Evolutionary conservation across 441 rosid species (phyloP).

Genomic region (Bocquillonia castaneifolia): DNA sequence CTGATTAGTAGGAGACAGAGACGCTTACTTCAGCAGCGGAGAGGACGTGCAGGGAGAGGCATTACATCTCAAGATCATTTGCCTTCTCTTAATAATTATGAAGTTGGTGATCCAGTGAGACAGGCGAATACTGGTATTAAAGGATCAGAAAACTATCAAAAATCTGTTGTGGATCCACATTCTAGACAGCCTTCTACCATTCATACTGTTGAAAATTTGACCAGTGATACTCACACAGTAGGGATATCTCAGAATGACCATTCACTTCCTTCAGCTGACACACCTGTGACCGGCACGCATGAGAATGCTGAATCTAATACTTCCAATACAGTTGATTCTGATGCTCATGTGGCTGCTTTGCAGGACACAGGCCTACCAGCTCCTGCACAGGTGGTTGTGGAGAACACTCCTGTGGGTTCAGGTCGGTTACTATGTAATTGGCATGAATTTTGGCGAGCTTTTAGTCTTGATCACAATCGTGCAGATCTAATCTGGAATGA

Average conservation of each 20-base stretch:
- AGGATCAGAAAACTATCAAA: constrained; percentile 49
- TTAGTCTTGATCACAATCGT: constrained; percentile 98
- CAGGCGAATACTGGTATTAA: constrained; percentile 37
- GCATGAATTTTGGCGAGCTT: constrained; percentile 99
- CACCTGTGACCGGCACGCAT: constrained; percentile 34
- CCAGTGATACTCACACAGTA: constrained; percentile 36
- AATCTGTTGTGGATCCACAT: constrained; percentile 41
- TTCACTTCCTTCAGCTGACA: constrained; percentile 40
- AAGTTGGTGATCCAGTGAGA: constrained; percentile 51
- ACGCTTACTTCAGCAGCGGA: constrained; percentile 89
- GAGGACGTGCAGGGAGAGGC: constrained; percentile 60
- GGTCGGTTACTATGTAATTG: constrained; percentile 91
- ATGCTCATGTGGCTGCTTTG: constrained; percentile 38
- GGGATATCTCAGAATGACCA: constrained; percentile 55
- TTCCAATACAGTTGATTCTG: constrained; percentile 46
- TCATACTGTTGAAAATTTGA: constrained; percentile 48
- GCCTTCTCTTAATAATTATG: constrained; percentile 49
- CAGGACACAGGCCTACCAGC: constrained; percentile 70
- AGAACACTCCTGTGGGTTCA: constrained; percentile 93
- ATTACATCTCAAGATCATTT: constrained; percentile 58
- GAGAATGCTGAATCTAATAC: constrained; percentile 47
- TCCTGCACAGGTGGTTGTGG: constrained; percentile 98
- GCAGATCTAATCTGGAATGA: constrained; percentile 99
- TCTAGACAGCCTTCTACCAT: constrained; percentile 41
- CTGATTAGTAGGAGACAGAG: constrained; percentile 74